A percentile compares a stretch with the other conserved stretches of the same genome.
These are phyloP conservation scores for Colletotrichum salicis DNA, from an alignment of 2,329 filamentous ascomycete species.

Conservation along the genomic window DNA sequence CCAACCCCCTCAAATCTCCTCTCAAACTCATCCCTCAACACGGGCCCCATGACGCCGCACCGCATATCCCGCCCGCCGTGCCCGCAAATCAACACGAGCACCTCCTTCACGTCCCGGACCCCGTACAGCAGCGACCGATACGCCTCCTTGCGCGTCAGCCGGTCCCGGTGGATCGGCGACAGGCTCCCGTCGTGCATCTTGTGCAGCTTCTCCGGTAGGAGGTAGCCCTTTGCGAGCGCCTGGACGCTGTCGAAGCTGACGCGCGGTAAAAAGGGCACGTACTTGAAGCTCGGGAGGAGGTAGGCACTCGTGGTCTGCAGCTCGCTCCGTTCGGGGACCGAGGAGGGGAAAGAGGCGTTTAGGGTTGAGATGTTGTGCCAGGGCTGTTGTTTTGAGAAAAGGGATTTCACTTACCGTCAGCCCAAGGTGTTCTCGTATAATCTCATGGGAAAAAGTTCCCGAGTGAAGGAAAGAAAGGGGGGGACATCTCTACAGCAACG, in stretches of 20 bases:
- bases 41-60: constrained; percentile 83
- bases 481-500: no score
- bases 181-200: constrained; percentile 66
- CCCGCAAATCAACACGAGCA: constrained; percentile 87
- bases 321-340: constrained; percentile 54
- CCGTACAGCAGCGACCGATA: constrained; percentile 63
- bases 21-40: constrained; percentile 78
- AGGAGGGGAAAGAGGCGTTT: constrained; percentile 78
- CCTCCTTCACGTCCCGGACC: constrained; percentile 71
- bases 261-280: constrained; percentile 77
- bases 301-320: constrained; percentile 73
- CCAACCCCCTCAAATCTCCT: constrained; percentile 62
- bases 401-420: constrained; percentile 46
- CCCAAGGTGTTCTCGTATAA: constrained; percentile 17
- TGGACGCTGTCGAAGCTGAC: constrained; percentile 65
- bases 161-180: constrained; percentile 66
- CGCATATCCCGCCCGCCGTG: constrained; percentile 84
- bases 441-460: not conserved
- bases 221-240: constrained; percentile 71
- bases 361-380: constrained; percentile 84
- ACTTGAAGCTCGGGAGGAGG: constrained; percentile 85
- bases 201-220: constrained; percentile 73
- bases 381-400: constrained; percentile 65
- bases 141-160: constrained; percentile 60
- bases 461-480: no score